Base-by-base conservation (phyloP, 768 basidiomycete genomes). In the Mycena indigotica region DNA sequence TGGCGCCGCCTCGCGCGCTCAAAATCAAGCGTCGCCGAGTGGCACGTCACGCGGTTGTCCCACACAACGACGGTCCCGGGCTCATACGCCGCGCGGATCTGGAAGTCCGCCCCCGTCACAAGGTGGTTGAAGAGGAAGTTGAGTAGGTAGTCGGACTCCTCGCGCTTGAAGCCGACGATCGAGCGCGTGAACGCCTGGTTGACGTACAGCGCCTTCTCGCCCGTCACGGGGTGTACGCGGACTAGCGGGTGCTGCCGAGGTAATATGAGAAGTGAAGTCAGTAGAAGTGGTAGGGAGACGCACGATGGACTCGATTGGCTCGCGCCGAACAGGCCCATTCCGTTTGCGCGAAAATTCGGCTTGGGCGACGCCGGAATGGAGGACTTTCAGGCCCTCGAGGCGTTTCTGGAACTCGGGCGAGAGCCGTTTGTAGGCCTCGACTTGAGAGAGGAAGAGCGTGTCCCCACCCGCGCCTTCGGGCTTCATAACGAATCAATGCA, bases 191-290 rank as follows among this genome's bases (percentile, higher is more conserved):
- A 84, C 28, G 77, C 81, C 52, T 75, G 76, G 69, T 84, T 84
- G 70, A 86, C 72, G 64, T 82, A 84, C n/a, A 86, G 72, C 1
- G 80, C 81, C 69, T 86, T 84, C 66, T 84, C 80, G n/a, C 83
- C 83, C 0, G 85, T 86, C 1, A 79, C 81, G 17, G 85, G 85
- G 67, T 86, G 85, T 15, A 75, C 70, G 56, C 84, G 80, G 57
- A 86, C 83, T 61, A 84, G 52, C 4, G 82, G 81, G 68, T 83
- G 84, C 78, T 80, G 61, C 15, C 51, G 29, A 26, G 39, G 38
- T 48, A 23, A 24, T 2, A 56, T 13, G 32, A 52, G 16, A 50
- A 30, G 40, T 17, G 17, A 17, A 53, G 28, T 25, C 26, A 54
- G 24, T n/a, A n/a, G n/a, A n/a, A 25, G 26, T 51, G 58, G n/a